phyloP scores from a whole-genome alignment of 1,284 basidiomycete genomes.

The Apiotrichum sp. region DNA sequence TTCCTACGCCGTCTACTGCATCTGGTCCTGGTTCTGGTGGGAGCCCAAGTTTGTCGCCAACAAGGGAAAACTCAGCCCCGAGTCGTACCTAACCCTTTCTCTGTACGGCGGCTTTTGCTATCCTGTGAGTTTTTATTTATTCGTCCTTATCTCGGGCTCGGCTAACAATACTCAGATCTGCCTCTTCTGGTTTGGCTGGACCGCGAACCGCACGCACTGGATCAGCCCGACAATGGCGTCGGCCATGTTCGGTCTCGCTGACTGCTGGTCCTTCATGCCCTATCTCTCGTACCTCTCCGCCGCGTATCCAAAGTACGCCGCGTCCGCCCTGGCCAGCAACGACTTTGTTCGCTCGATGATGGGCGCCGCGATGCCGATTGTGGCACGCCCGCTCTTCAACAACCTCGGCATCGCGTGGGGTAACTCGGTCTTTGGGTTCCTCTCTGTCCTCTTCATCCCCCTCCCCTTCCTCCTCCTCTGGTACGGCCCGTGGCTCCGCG shows the following conservation, averaged over 20 bases:
- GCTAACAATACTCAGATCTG: not conserved
- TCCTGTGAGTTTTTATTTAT: slow-evolving; percentile 14
- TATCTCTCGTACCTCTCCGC: slow-evolving; percentile 58
- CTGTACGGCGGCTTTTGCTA: slow-evolving; percentile 39
- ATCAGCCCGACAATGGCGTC: slow-evolving; percentile 37
- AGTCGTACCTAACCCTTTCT: slow-evolving; percentile 29
- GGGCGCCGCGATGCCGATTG: slow-evolving; percentile 43
- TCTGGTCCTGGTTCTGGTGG: slow-evolving; percentile 34
- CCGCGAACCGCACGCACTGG: slow-evolving; percentile 36
- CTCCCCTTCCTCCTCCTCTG: slow-evolving; percentile 42
- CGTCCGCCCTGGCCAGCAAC: slow-evolving; percentile 41
- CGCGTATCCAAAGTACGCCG: slow-evolving; percentile 58
- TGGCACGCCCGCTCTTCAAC: slow-evolving; percentile 38
- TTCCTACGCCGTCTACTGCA: slow-evolving; percentile 29
- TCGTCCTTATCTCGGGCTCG: slow-evolving; percentile 13
- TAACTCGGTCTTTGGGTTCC: slow-evolving; percentile 38
- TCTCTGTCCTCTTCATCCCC: slow-evolving; percentile 30
- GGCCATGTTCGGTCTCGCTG: slow-evolving; percentile 35
- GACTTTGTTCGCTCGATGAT: slow-evolving; percentile 47
- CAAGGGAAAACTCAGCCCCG: slow-evolving; percentile 14
- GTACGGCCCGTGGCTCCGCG: slow-evolving; percentile 49
- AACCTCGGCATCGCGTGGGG: slow-evolving; percentile 47
- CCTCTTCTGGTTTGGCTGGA: slow-evolving; percentile 45
- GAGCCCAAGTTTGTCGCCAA: slow-evolving; percentile 20
- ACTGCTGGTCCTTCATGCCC: slow-evolving; percentile 22